phyloP scores from a whole-genome alignment of 2,329 filamentous ascomycete genomes.

The Trichoderma asperellum region DNA sequence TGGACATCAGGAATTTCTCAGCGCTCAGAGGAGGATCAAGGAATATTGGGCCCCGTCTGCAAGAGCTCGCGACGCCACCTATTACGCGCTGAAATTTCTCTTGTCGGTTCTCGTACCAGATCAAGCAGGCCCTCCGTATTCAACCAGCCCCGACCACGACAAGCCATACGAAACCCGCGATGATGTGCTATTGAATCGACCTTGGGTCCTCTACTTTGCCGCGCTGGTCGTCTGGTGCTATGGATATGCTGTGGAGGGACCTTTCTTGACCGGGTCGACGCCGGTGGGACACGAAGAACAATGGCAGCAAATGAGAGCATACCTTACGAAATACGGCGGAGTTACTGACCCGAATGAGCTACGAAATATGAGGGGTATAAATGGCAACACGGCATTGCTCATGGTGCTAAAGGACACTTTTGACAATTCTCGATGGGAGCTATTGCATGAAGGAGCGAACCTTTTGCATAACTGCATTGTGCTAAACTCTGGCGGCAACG shows the following conservation, averaged over 20 bases:
- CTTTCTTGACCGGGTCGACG: conserved; percentile 58
- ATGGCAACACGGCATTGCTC: conserved; percentile 79
- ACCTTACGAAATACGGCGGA: conserved; percentile 71
- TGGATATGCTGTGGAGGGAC: conserved; percentile 85
- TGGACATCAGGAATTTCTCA: conserved; percentile 77
- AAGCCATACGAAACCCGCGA: conserved; percentile 78
- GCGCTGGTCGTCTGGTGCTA: conserved; percentile 94
- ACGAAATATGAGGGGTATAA: conserved; percentile 72
- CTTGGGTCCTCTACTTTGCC: conserved; percentile 95
- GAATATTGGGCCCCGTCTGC: conserved; percentile 88
- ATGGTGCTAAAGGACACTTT: conserved; percentile 84
- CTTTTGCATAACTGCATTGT: conserved; percentile 78
- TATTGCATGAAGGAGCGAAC: conserved; percentile 83
- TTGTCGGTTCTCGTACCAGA: conserved; percentile 75
- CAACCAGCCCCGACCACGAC: conserved; percentile 48
- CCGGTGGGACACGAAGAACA: conserved; percentile 67
- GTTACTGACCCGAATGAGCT: conserved; percentile 78
- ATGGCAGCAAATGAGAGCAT: conserved; percentile 77
- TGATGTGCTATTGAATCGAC: conserved; percentile 86
- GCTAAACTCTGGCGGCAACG: conserved; percentile 41
- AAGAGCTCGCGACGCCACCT: conserved; percentile 86
- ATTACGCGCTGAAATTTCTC: conserved; percentile 88
- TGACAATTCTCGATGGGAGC: conserved; percentile 82
- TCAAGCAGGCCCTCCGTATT: conserved; percentile 42
- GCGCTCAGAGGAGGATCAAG: conserved; percentile 81